Percentiles rank a stretch among this genome's conserved stretches.
Conservation (phyloP, 495 filamentous ascomycete genomes). For the Xylaria telfairii region DNA sequence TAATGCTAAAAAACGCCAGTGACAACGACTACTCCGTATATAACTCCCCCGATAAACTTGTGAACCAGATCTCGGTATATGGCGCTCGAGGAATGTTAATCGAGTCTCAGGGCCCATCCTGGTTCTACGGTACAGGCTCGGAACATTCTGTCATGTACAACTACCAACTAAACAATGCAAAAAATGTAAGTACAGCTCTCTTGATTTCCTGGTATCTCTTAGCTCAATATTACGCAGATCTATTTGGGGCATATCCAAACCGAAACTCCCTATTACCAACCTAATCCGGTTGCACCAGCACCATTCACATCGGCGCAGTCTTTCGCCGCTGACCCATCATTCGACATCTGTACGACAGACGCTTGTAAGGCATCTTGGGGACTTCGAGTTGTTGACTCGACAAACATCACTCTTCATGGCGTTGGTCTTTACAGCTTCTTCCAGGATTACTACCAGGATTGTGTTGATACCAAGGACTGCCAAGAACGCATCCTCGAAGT, state of each 20-base stretch:
- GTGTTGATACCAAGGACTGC: not conserved
- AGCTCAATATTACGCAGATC: too few species aligned
- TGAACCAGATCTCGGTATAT: not conserved
- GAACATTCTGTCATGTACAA: not conserved
- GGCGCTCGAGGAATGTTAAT: not conserved
- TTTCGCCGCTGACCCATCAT: not conserved
- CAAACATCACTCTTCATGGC: not conserved
- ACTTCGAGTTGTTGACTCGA: not conserved
- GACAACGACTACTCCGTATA: too few species aligned
- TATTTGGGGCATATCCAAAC: not conserved
- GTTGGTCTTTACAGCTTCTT: not conserved
- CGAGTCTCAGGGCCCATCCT: not conserved
- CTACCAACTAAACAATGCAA: not conserved
- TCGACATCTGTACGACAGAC: not conserved
- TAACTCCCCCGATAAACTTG: too few species aligned
- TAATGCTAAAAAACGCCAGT: too few species aligned
- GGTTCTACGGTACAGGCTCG: not conserved
- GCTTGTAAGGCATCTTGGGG: not conserved
- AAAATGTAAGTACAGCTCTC: too few species aligned
- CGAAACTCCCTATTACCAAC: not conserved
- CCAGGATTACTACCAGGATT: not conserved
- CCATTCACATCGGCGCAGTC: not conserved
- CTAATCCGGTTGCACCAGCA: not conserved
- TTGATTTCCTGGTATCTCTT: too few species aligned
- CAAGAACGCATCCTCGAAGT: not conserved